Evolutionary conservation across 108 stramenopile genomes (phyloP).

Genomic region (Cyclotella cryptica): DNA sequence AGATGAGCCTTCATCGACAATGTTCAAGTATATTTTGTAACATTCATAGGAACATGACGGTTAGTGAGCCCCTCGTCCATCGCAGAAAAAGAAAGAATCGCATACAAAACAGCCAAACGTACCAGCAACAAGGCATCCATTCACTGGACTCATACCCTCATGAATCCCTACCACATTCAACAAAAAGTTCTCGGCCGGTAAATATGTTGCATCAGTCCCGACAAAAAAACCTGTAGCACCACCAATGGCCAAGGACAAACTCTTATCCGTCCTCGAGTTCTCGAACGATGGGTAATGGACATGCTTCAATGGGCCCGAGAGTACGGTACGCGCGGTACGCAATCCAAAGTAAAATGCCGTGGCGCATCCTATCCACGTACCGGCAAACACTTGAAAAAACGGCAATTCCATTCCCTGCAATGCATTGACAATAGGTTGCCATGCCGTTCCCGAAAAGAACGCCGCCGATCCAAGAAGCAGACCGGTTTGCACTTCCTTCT

Average conservation of each 20-base stretch:
- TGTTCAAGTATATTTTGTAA: too few species aligned
- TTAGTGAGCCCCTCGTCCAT: neutral
- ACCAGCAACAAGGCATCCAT: slow-evolving; percentile 82
- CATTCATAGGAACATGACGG: too few species aligned
- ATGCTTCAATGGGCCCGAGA: slow-evolving; percentile 55
- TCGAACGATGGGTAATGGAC: slow-evolving; percentile 75
- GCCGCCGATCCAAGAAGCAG: slow-evolving; percentile 76
- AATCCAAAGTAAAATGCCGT: slow-evolving; percentile 81
- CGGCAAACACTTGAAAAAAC: slow-evolving; percentile 72
- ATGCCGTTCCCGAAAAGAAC: slow-evolving; percentile 83
- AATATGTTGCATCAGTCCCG: slow-evolving; percentile 84
- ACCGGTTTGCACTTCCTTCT: slow-evolving; percentile 66
- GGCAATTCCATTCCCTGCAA: slow-evolving; percentile 76
- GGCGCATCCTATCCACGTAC: slow-evolving; percentile 85
- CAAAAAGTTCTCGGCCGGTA: slow-evolving; percentile 86
- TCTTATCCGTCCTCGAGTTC: slow-evolving; percentile 70
- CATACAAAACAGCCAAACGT: neutral
- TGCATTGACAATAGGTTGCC: slow-evolving; percentile 84
- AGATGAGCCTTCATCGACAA: slow-evolving; percentile 35
- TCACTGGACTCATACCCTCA: slow-evolving; percentile 62
- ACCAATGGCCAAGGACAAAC: slow-evolving; percentile 73
- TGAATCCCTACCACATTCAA: slow-evolving; percentile 76
- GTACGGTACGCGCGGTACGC: slow-evolving; percentile 63
- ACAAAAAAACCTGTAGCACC: slow-evolving; percentile 89
- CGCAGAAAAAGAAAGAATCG: neutral